phyloP scores from a whole-genome alignment of 2,329 filamentous ascomycete genomes.

The Aspergillus tamarii region DNA sequence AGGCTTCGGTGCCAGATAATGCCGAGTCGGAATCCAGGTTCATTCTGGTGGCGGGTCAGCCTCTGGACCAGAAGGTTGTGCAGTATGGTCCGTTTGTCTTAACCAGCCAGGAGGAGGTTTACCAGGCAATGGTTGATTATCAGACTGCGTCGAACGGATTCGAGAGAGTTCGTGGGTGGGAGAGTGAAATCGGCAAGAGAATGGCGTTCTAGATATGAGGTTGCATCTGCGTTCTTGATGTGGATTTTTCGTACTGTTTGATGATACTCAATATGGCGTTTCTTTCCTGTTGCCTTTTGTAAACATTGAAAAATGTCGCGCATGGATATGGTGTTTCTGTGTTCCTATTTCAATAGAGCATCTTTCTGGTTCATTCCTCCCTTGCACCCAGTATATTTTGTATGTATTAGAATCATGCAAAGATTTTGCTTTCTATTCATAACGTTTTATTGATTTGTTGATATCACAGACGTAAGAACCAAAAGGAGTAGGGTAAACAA shows the following conservation, averaged over 20 bases:
- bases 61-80: constrained; percentile 77
- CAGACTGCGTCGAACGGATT: constrained; percentile 76
- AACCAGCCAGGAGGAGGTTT: constrained; percentile 70
- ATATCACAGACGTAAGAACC: background rate
- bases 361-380: background rate
- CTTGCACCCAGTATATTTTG: background rate
- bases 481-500: background rate
- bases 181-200: constrained; percentile 82
- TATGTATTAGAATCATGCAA: background rate
- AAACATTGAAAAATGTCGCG: constrained; percentile 1
- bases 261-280: constrained; percentile 15
- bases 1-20: constrained; percentile 68
- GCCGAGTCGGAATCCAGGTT: constrained; percentile 60
- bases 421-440: background rate
- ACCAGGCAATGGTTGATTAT: constrained; percentile 76
- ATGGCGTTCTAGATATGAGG: constrained; percentile 54
- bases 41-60: constrained; percentile 75
- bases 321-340: background rate
- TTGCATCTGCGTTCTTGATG: background rate
- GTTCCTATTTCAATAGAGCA: background rate
- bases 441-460: background rate
- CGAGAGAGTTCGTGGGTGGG: constrained; percentile 76
- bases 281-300: constrained; percentile 5
- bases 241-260: constrained; percentile 4
- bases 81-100: constrained; percentile 88